Evolutionary conservation across 2,329 filamentous ascomycete genomes (phyloP).

Genomic region (Sporothrix pseudoabietina): DNA sequence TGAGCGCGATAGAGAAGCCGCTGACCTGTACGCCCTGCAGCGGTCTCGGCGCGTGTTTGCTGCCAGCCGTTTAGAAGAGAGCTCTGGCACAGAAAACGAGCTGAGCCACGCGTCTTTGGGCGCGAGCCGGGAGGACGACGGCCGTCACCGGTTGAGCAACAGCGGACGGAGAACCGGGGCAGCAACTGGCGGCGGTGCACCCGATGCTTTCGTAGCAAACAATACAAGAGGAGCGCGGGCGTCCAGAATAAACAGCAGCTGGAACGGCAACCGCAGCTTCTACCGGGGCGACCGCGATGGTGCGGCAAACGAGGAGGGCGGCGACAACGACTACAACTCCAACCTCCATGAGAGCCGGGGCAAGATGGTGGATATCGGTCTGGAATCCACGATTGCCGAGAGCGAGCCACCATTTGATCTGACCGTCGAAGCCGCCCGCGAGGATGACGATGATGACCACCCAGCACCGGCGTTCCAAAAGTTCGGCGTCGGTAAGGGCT

Average conservation of each 20-base stretch:
- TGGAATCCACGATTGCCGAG: constrained; percentile 67
- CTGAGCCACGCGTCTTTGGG: constrained; percentile 59
- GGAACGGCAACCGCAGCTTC: constrained; percentile 59
- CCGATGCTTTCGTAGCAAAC: not conserved
- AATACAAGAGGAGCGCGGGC: not conserved
- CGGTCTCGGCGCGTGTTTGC: constrained; percentile 86
- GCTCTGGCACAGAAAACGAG: constrained; percentile 77
- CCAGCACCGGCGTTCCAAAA: constrained; percentile 64
- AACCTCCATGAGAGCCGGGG: constrained; percentile 49
- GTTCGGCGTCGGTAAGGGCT: constrained; percentile 49
- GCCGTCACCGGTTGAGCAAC: constrained; percentile 35
- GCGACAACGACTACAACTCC: constrained; percentile 37
- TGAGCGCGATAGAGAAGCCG: constrained; percentile 85
- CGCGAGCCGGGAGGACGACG: constrained; percentile 54
- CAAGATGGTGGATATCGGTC: constrained; percentile 83
- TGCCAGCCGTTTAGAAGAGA: constrained; percentile 79
- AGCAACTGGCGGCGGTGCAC: not conserved
- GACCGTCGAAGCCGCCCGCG: constrained; percentile 39
- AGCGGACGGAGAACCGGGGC: constrained; percentile 42
- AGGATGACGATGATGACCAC: constrained; percentile 28
- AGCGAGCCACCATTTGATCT: constrained; percentile 63
- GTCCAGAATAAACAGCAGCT: constrained; percentile 63
- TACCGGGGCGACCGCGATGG: constrained; percentile 38
- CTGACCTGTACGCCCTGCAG: constrained; percentile 92
- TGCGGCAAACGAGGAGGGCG: constrained; percentile 37